phyloP scores from a whole-genome alignment of 2,329 filamentous ascomycete species.

The Fusarium sp. region DNA sequence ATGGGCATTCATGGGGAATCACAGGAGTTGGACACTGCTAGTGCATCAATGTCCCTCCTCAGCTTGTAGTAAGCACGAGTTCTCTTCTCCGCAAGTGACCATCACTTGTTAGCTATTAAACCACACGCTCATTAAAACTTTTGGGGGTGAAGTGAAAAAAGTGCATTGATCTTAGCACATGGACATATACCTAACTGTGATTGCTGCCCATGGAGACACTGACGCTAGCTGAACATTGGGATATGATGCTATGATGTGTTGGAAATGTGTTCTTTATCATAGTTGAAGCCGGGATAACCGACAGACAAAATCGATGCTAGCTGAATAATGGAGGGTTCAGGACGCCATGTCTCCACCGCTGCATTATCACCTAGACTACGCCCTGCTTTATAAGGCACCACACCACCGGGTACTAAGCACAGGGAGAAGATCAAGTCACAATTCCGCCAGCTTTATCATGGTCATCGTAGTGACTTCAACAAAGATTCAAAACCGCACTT shows the following conservation, averaged over 20 bases:
- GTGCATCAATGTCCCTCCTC: neutral
- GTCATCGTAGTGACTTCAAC: neutral
- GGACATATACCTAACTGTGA: neutral
- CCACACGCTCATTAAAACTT: neutral
- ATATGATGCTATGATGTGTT: no score
- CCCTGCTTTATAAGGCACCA: no score
- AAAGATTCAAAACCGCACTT: neutral
- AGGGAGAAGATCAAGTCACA: neutral
- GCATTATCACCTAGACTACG: no score
- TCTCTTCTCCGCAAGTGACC: neutral
- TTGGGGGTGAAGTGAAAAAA: neutral
- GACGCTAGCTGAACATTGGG: neutral
- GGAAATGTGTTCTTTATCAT: no score
- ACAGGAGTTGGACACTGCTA: neutral
- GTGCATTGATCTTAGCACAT: neutral
- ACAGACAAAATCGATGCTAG: no score
- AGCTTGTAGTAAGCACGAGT: neutral
- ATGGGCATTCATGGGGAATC: neutral
- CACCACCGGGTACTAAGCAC: no score
- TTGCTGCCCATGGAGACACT: neutral
- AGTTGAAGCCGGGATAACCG: no score
- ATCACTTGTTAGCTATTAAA: neutral
- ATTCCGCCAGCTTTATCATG: neutral
- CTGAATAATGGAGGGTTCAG: neutral
- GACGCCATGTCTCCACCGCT: neutral